Base-by-base conservation (phyloP, 2,329 filamentous ascomycete genomes). In the Aspergillus pseudotamarii region DNA sequence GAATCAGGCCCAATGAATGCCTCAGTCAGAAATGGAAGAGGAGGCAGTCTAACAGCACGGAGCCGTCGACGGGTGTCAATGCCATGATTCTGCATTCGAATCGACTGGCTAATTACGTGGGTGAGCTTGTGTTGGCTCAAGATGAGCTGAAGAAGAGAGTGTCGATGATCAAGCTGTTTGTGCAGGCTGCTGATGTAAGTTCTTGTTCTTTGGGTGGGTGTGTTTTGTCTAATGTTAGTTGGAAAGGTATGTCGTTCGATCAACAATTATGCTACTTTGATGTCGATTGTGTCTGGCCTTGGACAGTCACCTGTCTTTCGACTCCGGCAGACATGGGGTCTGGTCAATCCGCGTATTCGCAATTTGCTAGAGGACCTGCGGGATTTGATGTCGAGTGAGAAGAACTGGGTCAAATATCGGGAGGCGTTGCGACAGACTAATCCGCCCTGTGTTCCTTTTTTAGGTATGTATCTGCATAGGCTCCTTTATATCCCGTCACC, bases 1-100 rank as follows among this genome's bases (percentile, higher is more conserved):
- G 95, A 80, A 94, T 97, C 76, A 94, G 93, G 78, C 91, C 92
- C 0, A 92, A 91, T 0, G 94, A 98, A 76, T 97, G 93, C 75
- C 82, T 97, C 60, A 96, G 95, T 80, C 97, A 97, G 83, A 95
- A 92, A 6, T 97, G 94, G 94, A 91, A 96, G 79, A 97, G 94
- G 84, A 96, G 96, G 81, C 23, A 19, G 5, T 28, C 60, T 2
- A 83, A 94, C 57, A 84, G 80, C 11, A 88, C 92, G 30, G 92
- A 96, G 69, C 90, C 92, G 38, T 93, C 94, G 3, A 89, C 92
- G 0, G 97, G 97, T 69, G 91, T 97, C 69, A 96, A 96, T 79
- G 91, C 92, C 6, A 85, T 97, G 64, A 98, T 98, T 78, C 83
- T 96, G 59, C 94, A 97, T 80, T 97, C 94, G 1, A 98, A 97